Conservation (phyloP, 331 rosid species). For the Telfairia occidentalis region DNA sequence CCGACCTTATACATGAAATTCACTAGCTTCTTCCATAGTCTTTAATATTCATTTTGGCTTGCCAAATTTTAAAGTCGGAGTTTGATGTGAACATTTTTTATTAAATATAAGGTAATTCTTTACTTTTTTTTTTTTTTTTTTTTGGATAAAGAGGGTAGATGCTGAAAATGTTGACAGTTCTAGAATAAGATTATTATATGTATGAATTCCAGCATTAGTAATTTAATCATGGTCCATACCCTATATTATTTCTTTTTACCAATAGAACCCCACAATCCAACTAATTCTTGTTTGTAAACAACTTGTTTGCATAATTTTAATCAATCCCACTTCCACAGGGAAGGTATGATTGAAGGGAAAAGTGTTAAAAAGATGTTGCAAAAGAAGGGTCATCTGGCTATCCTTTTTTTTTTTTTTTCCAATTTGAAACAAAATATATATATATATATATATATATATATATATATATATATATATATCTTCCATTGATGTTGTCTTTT, state of each 20-base stretch:
- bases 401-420: not conserved
- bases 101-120: not conserved
- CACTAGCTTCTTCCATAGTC: not conserved
- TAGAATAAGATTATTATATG: not conserved
- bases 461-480: not conserved
- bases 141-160: not conserved
- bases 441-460: too few relatives aligned
- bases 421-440: not conserved
- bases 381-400: not conserved
- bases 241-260: constrained; percentile 10
- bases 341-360: not conserved
- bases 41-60: not conserved
- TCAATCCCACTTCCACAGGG: not conserved
- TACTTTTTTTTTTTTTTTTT: not conserved
- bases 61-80: not conserved
- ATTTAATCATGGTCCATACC: constrained; percentile 6
- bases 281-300: constrained; percentile 16
- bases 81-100: constrained; percentile 4
- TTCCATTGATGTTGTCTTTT: not conserved
- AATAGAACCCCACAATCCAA: constrained; percentile 23
- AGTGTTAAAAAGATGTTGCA: not conserved
- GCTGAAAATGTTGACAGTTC: not conserved
- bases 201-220: not conserved
- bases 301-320: not conserved
- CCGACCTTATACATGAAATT: not conserved